Evolutionary conservation across 2,329 filamentous ascomycete genomes (phyloP).

Genomic region (Trichophaea hybrida): DNA sequence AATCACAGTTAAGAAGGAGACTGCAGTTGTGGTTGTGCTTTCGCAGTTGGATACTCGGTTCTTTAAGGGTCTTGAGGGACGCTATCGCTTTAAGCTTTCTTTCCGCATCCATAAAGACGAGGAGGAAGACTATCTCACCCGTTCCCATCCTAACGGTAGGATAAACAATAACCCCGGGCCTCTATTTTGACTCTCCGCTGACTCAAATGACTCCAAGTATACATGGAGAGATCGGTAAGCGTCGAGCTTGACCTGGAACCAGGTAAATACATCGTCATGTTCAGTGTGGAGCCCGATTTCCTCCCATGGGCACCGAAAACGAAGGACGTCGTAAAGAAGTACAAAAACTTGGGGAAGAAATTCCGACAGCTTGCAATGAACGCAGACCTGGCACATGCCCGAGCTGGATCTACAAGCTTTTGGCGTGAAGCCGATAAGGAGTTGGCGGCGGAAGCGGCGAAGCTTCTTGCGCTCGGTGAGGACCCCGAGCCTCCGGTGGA

Average conservation of each 20-base stretch:
- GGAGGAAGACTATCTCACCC: conserved; percentile 31
- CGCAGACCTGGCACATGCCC: conserved; percentile 56
- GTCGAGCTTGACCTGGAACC: conserved; percentile 61
- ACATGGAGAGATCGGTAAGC: conserved; percentile 59
- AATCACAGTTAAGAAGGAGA: conserved; percentile 42
- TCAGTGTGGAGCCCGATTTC: conserved; percentile 51
- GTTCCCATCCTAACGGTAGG: conserved; percentile 21
- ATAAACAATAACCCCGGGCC: neutral
- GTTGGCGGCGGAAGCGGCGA: conserved; percentile 32
- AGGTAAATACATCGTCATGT: conserved; percentile 59
- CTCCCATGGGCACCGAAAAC: conserved; percentile 44
- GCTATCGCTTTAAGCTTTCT: conserved; percentile 42
- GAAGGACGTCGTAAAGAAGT: conserved; percentile 51
- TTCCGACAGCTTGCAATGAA: conserved; percentile 54
- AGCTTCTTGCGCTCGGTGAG: conserved; percentile 30
- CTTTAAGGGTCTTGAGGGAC: conserved; percentile 46
- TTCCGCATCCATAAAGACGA: conserved; percentile 42
- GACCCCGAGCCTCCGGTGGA: conserved; percentile 31
- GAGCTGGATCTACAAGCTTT: conserved; percentile 38
- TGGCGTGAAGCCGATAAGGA: conserved; percentile 38
- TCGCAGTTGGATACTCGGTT: conserved; percentile 49
- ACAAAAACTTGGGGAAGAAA: conserved; percentile 45
- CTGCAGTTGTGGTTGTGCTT: conserved; percentile 45
- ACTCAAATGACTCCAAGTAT: neutral
- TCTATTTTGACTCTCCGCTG: neutral